phyloP scores from a whole-genome alignment of 352 stramenopile genomes.

The Bremia lactucae region DNA sequence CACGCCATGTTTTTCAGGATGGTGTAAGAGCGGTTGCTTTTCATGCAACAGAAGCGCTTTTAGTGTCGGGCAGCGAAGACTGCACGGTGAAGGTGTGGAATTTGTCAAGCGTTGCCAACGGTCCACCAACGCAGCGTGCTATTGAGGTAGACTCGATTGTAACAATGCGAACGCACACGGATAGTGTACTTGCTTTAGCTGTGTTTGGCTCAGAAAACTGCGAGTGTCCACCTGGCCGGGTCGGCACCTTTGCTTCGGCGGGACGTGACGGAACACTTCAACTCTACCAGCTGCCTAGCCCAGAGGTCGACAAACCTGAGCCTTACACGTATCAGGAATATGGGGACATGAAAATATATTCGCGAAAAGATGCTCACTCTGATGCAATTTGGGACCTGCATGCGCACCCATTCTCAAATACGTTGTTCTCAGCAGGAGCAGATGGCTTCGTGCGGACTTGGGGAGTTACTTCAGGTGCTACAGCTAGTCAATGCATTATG shows the following conservation, averaged over 20 bases:
- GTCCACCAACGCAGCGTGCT: constrained; percentile 53
- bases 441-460: constrained; percentile 74
- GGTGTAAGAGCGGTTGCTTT: constrained; percentile 66
- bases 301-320: constrained; percentile 56
- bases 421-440: constrained; percentile 69
- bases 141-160: constrained; percentile 70
- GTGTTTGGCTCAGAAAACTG: constrained; percentile 73
- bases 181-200: constrained; percentile 65
- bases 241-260: constrained; percentile 56
- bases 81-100: constrained; percentile 83
- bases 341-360: constrained; percentile 52
- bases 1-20: constrained; percentile 45
- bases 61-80: constrained; percentile 80
- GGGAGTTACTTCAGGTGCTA: constrained; percentile 69
- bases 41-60: constrained; percentile 67
- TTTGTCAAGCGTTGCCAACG: constrained; percentile 41
- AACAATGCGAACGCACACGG: constrained; percentile 58
- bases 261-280: constrained; percentile 69
- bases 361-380: constrained; percentile 64
- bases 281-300: constrained; percentile 44
- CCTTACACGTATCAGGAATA: constrained; percentile 68
- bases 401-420: constrained; percentile 70
- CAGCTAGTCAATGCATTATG: neutral
- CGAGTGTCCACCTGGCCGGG: constrained; percentile 31
- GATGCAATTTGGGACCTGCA: constrained; percentile 78